Percentiles rank a stretch among this genome's conserved stretches.
phyloP scores from a whole-genome alignment of 106 monocot genomes.

The Triglochin maritima region DNA sequence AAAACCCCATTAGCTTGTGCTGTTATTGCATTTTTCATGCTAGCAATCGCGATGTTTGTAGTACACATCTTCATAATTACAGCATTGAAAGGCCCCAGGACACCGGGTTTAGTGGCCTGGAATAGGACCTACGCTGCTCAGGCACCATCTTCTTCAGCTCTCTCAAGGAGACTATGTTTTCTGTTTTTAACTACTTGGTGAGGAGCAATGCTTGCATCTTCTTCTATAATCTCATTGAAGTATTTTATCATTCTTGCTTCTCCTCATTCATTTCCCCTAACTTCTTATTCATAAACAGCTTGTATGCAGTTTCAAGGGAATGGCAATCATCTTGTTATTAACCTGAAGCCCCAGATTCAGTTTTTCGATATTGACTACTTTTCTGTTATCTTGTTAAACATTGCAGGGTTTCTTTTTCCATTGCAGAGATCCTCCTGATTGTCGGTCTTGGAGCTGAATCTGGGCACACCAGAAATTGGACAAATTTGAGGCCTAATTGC shows the following conservation, averaged over 20 bases:
- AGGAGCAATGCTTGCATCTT: too few relatives aligned
- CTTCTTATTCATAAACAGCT: background rate
- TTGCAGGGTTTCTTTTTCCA: slow-evolving; percentile 59
- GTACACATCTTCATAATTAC: slow-evolving; percentile 75
- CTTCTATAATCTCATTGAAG: too few relatives aligned
- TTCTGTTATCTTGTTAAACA: background rate
- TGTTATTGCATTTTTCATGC: slow-evolving; percentile 49
- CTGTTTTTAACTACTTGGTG: slow-evolving; percentile 73
- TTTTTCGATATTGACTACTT: too few relatives aligned
- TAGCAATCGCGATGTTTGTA: slow-evolving; percentile 59
- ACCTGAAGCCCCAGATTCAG: background rate
- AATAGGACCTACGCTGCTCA: slow-evolving; percentile 5
- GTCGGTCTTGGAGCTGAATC: slow-evolving; percentile 58
- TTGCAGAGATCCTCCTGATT: slow-evolving; percentile 70
- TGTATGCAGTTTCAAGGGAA: background rate
- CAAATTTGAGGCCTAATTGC: slow-evolving; percentile 32
- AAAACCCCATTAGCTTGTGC: slow-evolving; percentile 39
- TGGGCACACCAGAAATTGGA: slow-evolving; percentile 56
- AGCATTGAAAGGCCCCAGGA: slow-evolving; percentile 29
- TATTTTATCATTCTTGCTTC: background rate
- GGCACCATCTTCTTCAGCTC: slow-evolving; percentile 9
- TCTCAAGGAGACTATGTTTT: slow-evolving; percentile 44
- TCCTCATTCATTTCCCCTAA: background rate
- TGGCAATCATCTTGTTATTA: background rate
- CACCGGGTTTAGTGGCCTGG: slow-evolving; percentile 12